Percentiles rank a stretch among this genome's conserved stretches.
These are phyloP conservation scores for Gaultheria prostrata DNA, from an alignment of 148 eudicot species.

Conservation along the genomic window DNA sequence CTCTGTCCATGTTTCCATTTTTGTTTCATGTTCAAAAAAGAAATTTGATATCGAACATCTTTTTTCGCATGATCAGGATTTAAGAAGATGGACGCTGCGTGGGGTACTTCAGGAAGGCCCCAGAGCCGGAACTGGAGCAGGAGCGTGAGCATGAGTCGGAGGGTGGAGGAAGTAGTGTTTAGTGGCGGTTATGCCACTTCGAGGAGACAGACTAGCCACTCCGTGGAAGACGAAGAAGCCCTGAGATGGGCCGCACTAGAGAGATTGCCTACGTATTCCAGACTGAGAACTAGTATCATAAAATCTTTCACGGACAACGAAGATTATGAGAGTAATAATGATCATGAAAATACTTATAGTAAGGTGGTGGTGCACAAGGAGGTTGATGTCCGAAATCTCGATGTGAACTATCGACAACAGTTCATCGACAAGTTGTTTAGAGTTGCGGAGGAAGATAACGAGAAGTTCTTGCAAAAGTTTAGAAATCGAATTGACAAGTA, in stretches of 20 bases:
- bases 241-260: constrained; percentile 91
- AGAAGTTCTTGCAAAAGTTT: constrained; percentile 72
- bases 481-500: constrained; percentile 81
- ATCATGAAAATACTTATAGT: background rate
- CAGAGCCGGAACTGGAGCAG: constrained; percentile 19
- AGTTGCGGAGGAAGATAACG: constrained; percentile 59
- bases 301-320: constrained; percentile 42
- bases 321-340: background rate
- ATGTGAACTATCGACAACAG: constrained; percentile 43
- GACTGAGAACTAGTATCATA: constrained; percentile 74
- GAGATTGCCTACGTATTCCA: constrained; percentile 76
- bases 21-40: background rate
- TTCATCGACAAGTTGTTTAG: constrained; percentile 48
- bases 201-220: constrained; percentile 34
- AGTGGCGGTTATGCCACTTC: constrained; percentile 15
- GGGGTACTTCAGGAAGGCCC: background rate
- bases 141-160: constrained; percentile 43
- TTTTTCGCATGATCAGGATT: background rate
- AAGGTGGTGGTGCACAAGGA: constrained; percentile 48
- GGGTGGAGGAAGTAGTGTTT: constrained; percentile 69
- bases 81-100: constrained; percentile 20
- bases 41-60: background rate
- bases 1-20: background rate
- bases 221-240: constrained; percentile 89
- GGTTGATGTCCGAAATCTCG: constrained; percentile 73